Evolutionary conservation across 805 yeast genomes (phyloP), one percentile per base, ranked within the genome.

Genomic region (Danielia oregonensis): DNA sequence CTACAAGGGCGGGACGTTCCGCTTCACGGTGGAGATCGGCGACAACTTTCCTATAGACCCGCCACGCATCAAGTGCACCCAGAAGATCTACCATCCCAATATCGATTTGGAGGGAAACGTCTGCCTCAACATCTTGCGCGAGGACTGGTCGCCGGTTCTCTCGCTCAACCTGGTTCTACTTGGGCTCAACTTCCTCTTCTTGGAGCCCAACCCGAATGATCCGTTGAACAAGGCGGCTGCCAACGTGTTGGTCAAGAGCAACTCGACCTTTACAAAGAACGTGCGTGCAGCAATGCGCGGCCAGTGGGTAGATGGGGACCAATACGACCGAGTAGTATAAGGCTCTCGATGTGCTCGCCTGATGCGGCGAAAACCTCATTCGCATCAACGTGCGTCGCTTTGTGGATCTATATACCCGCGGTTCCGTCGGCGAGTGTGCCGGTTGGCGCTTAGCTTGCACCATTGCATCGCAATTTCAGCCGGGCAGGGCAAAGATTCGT

Each of bases 101-200:
- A 91, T 91, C 44, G 96, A 91, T 55, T 55, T 77, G 14, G 82
- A 85, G 28, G 97, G 97, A 0, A 91, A 88, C 53, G 85, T 91
- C 5, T 91, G 98, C 54, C 70, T 91, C 40, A 91, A 91, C 54
- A 89, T 91, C 23, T 67, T 91, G 39, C 68, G 97, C 47, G 96
- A 89, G 56, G 97, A 91, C 57, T 91, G 98, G 98, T 79, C 88
- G 18, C 97, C 98, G 0, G 95, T 88, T 0, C 67, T 91, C 46
- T 85, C 83, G 39, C 63, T 91, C 52, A 86, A 84, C 54, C 72
- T 89, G 4, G 79, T 91, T 6, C 70, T 89, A 36, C 80, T 89
- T 25, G 97, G 98, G 0, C 68, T 91, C 35, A 76, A 88, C 50
- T 88, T 82, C 54, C 69, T 91, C 41, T 88, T 91, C 48, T 63